Conservation (phyloP, 139 green algal species). For the Chlamydomonas schloesseri region DNA sequence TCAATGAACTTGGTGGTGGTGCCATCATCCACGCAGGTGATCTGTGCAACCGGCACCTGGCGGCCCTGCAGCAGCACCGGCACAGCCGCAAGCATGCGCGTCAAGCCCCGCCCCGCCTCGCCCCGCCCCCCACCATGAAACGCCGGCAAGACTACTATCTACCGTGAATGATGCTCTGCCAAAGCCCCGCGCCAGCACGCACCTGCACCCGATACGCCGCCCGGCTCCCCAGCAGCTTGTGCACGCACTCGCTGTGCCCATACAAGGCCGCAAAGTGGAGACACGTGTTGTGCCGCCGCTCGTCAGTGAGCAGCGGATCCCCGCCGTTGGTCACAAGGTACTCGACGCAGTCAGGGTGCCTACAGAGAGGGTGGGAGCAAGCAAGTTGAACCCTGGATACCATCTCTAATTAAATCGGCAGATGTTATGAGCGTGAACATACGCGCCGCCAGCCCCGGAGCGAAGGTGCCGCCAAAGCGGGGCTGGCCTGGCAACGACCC, state of each 20-base stretch:
- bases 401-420: too few species aligned
- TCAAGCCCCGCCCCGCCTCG: background rate
- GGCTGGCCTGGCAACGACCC: too few species aligned
- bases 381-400: too few species aligned
- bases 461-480: too few species aligned
- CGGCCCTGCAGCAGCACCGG: slow-evolving; percentile 5
- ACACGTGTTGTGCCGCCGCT: slow-evolving; percentile 62
- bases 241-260: slow-evolving; percentile 61
- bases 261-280: slow-evolving; percentile 64
- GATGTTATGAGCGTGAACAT: too few species aligned
- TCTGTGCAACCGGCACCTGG: slow-evolving; percentile 50
- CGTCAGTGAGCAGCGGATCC: slow-evolving; percentile 58
- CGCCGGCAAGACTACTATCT: too few species aligned
- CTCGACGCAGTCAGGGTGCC: slow-evolving; percentile 66
- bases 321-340: slow-evolving; percentile 65
- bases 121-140: too few species aligned
- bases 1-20: slow-evolving; percentile 61
- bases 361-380: too few species aligned
- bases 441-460: too few species aligned
- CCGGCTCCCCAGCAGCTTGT: slow-evolving; percentile 55
- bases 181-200: too few species aligned
- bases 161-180: too few species aligned
- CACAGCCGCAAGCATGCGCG: background rate
- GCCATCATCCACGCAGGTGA: slow-evolving; percentile 56
- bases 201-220: slow-evolving; percentile 33